These are phyloP conservation scores for Lachnellula arida DNA, from an alignment of 2,329 filamentous ascomycete genomes.

Conservation along the genomic window DNA sequence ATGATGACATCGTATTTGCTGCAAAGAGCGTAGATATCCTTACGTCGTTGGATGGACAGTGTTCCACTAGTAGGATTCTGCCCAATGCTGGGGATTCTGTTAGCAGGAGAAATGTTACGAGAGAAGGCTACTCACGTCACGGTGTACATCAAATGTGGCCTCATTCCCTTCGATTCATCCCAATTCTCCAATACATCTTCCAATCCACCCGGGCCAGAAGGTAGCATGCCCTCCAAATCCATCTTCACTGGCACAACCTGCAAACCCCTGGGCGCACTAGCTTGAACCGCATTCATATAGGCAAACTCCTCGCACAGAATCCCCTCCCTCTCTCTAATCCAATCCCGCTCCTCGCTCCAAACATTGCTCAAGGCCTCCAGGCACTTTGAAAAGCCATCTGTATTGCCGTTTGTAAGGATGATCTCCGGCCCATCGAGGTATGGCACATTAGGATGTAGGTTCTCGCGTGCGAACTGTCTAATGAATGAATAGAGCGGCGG, in stretches of 20 bases:
- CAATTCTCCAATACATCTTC: slow-evolving; percentile 76
- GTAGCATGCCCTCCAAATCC: slow-evolving; percentile 76
- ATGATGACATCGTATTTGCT: slow-evolving; percentile 85
- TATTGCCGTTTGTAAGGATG: slow-evolving; percentile 74
- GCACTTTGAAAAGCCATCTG: slow-evolving; percentile 78
- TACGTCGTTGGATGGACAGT: slow-evolving; percentile 67
- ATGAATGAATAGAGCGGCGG: slow-evolving; percentile 74
- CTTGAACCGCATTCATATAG: slow-evolving; percentile 72
- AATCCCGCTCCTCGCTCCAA: slow-evolving; percentile 67
- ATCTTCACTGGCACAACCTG: slow-evolving; percentile 70
- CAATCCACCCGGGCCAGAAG: slow-evolving; percentile 66
- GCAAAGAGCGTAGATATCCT: slow-evolving; percentile 75
- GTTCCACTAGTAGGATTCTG: slow-evolving; percentile 84
- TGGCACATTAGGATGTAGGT: slow-evolving; percentile 76
- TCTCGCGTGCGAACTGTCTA: slow-evolving; percentile 69
- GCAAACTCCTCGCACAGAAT: slow-evolving; percentile 75
- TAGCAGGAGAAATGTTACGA: slow-evolving; percentile 6
- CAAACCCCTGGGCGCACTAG: slow-evolving; percentile 53
- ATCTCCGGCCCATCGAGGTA: slow-evolving; percentile 74
- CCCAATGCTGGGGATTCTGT: slow-evolving; percentile 55
- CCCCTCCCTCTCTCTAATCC: slow-evolving; percentile 65
- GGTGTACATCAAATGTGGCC: slow-evolving; percentile 83
- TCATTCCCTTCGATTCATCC: slow-evolving; percentile 68
- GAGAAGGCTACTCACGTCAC: slow-evolving; percentile 63
- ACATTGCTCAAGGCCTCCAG: slow-evolving; percentile 71